Percentiles rank a stretch among this genome's conserved stretches.
phyloP scores from a whole-genome alignment of 768 basidiomycete species.

The Russula dissimulans region DNA sequence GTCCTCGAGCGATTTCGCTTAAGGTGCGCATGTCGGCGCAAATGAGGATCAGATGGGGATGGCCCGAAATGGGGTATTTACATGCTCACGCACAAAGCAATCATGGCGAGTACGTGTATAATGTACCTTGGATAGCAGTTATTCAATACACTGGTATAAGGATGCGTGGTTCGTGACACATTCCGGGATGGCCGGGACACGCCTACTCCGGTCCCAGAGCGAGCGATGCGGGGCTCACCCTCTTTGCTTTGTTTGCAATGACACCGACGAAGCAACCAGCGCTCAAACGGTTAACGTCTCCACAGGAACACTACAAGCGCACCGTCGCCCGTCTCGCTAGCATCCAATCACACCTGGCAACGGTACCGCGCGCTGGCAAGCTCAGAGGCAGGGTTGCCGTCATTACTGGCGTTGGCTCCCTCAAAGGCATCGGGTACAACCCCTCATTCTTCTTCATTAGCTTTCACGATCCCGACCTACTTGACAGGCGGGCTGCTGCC shows the following conservation, averaged over 20 bases:
- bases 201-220: no score
- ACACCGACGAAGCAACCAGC: conserved; percentile 1
- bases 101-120: no score
- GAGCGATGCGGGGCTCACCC: no score
- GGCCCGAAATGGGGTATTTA: no score
- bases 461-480: background rate
- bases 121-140: no score
- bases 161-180: no score
- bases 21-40: background rate
- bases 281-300: background rate
- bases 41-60: no score
- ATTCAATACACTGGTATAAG: no score
- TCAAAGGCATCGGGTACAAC: conserved; percentile 80
- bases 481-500: conserved; percentile 55
- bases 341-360: conserved; percentile 59
- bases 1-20: conserved; percentile 1
- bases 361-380: conserved; percentile 41
- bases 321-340: conserved; percentile 58
- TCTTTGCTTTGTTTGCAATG: background rate
- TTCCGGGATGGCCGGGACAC: no score
- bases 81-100: no score
- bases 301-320: conserved; percentile 45
- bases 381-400: conserved; percentile 76
- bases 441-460: background rate
- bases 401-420: conserved; percentile 79